phyloP scores from a whole-genome alignment of 2,329 filamentous ascomycete species.

The Hymenoscyphus albidus region DNA sequence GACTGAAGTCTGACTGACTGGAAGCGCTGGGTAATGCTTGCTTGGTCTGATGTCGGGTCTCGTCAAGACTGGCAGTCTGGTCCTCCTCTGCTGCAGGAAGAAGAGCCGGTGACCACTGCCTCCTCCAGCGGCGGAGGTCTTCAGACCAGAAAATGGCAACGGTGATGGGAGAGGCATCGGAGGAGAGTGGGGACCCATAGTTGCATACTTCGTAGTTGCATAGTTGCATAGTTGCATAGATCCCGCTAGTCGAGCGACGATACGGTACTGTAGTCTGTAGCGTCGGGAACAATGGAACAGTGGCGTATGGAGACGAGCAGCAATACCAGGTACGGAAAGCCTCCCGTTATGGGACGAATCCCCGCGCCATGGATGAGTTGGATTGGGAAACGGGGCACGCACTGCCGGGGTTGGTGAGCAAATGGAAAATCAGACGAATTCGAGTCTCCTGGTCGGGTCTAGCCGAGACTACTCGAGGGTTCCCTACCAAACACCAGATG shows the following conservation, averaged over 20 bases:
- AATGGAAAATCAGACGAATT: background rate
- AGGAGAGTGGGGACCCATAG: background rate
- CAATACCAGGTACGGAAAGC: constrained; percentile 8
- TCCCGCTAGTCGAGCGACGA: background rate
- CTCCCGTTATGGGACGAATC: constrained; percentile 12
- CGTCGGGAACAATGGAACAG: constrained; percentile 1
- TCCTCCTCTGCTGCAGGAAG: background rate
- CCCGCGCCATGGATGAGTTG: constrained; percentile 14
- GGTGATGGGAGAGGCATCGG: background rate
- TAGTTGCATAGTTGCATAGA: background rate
- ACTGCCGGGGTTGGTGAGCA: background rate
- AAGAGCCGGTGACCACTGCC: background rate
- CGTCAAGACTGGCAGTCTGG: background rate
- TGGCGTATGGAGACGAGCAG: constrained; percentile 3
- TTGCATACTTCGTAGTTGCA: background rate
- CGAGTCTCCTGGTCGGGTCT: background rate
- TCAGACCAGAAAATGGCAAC: background rate
- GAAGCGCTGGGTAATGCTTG: background rate
- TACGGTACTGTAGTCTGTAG: background rate
- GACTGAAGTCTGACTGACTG: background rate
- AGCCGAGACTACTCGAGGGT: background rate
- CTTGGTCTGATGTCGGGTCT: background rate
- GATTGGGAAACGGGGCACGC: constrained; percentile 7
- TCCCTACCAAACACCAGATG: background rate
- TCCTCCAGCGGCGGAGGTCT: background rate